Evolutionary conservation across 2,329 filamentous ascomycete species (phyloP).

Genomic region (Lasiodiplodia sp.): DNA sequence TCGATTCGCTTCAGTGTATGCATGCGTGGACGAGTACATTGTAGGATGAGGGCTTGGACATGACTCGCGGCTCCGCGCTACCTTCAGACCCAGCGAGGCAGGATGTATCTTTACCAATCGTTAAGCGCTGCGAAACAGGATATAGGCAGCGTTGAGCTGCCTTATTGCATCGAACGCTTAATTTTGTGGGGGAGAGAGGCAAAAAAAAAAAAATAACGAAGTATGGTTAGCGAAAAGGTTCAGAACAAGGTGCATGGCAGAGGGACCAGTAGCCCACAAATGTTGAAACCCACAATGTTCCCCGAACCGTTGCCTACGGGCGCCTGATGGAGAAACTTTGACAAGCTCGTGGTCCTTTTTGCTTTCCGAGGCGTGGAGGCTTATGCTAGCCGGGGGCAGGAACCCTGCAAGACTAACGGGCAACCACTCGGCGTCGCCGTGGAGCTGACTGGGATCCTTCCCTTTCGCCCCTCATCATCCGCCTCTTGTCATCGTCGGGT

Average conservation of each 20-base stretch:
- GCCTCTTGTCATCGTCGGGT: background rate
- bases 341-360: background rate
- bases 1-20: background rate
- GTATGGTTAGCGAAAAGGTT: background rate
- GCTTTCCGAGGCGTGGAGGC: background rate
- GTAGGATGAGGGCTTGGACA: slow-evolving; percentile 5
- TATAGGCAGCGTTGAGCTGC: background rate
- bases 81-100: background rate
- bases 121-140: background rate
- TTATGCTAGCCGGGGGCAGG: background rate
- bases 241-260: background rate
- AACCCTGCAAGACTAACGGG: slow-evolving; percentile 7
- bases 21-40: background rate
- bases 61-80: background rate
- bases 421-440: slow-evolving; percentile 13
- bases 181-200: background rate
- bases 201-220: background rate
- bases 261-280: background rate
- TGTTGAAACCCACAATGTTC: background rate
- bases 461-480: background rate
- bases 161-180: background rate
- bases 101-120: background rate
- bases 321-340: background rate
- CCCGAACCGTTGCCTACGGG: background rate
- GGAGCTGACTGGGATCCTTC: background rate